phyloP scores from a whole-genome alignment of 2,329 filamentous ascomycete species.

The Penicillium freii region DNA sequence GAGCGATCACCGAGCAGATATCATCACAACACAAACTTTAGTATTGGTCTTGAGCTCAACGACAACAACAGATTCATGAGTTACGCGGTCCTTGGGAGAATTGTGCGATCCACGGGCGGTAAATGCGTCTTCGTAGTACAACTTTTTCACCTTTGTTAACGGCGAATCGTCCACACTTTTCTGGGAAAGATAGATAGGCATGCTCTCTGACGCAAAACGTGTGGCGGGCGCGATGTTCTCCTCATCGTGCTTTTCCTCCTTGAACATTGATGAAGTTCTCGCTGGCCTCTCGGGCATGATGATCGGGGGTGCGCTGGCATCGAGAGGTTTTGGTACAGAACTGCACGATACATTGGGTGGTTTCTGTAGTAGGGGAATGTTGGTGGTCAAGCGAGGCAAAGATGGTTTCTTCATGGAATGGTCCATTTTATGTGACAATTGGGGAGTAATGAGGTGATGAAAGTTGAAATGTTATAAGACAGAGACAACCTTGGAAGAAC shows the following conservation, averaged over 20 bases:
- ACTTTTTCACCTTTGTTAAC: slow-evolving; percentile 32
- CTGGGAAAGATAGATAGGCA: slow-evolving; percentile 12
- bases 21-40: slow-evolving; percentile 49
- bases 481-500: not conserved
- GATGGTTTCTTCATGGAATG: slow-evolving; percentile 12
- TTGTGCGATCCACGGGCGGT: slow-evolving; percentile 36
- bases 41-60: slow-evolving; percentile 65
- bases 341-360: not conserved
- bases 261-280: slow-evolving; percentile 25
- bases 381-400: slow-evolving; percentile 21
- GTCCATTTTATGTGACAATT: slow-evolving; percentile 10
- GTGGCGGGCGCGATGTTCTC: slow-evolving; percentile 21
- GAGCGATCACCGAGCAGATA: not conserved
- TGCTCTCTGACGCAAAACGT: slow-evolving; percentile 13
- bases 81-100: slow-evolving; percentile 48
- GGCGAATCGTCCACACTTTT: slow-evolving; percentile 15
- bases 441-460: not conserved
- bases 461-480: not conserved
- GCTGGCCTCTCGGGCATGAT: slow-evolving; percentile 18
- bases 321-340: slow-evolving; percentile 14
- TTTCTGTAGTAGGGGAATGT: slow-evolving; percentile 8
- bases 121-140: slow-evolving; percentile 45
- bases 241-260: slow-evolving; percentile 25
- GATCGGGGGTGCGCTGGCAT: slow-evolving; percentile 19
- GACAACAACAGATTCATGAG: slow-evolving; percentile 58